Base-by-base conservation (phyloP, 345 rosid genomes). In the Theobroma cacao region DNA sequence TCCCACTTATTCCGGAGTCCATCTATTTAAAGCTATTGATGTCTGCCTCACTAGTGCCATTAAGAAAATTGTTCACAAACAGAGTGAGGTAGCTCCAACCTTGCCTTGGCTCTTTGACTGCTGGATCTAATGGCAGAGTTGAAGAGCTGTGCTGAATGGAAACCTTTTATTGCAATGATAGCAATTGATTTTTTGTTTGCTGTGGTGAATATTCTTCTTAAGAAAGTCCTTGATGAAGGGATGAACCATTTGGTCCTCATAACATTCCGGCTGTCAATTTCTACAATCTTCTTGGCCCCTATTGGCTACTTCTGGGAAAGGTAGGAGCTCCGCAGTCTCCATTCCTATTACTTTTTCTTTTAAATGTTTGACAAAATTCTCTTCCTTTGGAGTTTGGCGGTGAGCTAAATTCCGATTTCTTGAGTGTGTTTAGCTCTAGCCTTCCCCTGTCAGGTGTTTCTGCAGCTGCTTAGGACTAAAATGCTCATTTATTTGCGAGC, bases 271-370 rank as follows among this genome's bases (percentile, higher is more conserved):
- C 89, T 81, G n/a, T 79, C 78, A 2, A 65, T 88, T 65, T 87
- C 92, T 36, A 80, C 93, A 53, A 31, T 85, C 78, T 88, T 87
- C 87, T 84, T 91, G 72, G 88, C 86, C 70, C 93, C 95, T 36
- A 81, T 89, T 22, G 88, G 85, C 33, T 87, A 83, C 86, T 87
- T 91, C 74, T 63, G 77, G 59, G 95, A 91, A 78, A 87, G 91
- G 95, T 91, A 84, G n/a, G 33, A 43, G 45, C 77, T 80, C 20
- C 40, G 30, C 30, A 4, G 1, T 33, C 33, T 8, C 11, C 11
- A 17, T 77, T 56, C 70, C 43, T 55, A 30, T 73, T 59, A 14
- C 66, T 18, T 69, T 75, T 63, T 36, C 70, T 34, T 75, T 38
- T 22, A 40, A 30, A 7, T 17, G 15, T 63, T 22, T 26, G 33